A percentile compares a stretch with the other conserved stretches of the same genome.
Evolutionary conservation across 345 rosid genomes (phyloP).

Genomic region (Salix suchowensis): DNA sequence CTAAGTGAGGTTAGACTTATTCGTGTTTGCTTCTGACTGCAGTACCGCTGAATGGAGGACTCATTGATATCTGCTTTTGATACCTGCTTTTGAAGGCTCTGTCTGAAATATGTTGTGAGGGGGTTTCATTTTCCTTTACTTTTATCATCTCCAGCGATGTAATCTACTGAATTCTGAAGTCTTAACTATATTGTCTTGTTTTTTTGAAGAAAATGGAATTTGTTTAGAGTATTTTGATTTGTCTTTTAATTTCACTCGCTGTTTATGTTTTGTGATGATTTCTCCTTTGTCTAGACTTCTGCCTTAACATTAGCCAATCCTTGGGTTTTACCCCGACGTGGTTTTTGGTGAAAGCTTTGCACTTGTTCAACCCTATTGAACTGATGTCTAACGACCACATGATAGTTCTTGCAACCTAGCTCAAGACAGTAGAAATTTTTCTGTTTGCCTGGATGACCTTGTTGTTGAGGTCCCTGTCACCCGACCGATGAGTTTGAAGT

Average conservation of each 20-base stretch:
- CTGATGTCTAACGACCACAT: background rate
- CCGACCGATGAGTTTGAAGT: background rate
- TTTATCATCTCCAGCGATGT: background rate
- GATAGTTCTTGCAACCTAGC: background rate
- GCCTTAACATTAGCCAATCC: background rate
- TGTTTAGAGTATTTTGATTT: background rate
- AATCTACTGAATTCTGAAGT: background rate
- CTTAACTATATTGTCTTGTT: background rate
- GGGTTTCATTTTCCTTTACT: background rate
- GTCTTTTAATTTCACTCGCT: too few relatives aligned
- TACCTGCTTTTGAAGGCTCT: background rate
- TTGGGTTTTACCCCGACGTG: background rate
- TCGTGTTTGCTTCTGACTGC: background rate
- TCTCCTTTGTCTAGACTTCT: background rate
- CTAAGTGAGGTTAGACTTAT: background rate
- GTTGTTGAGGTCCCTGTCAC: background rate
- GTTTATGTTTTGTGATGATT: background rate
- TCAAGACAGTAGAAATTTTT: too few relatives aligned
- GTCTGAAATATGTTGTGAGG: background rate
- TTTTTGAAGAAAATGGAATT: background rate
- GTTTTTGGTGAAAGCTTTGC: background rate
- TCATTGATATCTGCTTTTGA: too few relatives aligned
- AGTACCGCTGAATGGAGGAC: conserved; percentile 10
- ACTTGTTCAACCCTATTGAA: background rate
- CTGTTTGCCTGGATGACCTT: background rate